Evolutionary conservation across 352 stramenopile species (phyloP).

Genomic region (Blastocystis sp.): DNA sequence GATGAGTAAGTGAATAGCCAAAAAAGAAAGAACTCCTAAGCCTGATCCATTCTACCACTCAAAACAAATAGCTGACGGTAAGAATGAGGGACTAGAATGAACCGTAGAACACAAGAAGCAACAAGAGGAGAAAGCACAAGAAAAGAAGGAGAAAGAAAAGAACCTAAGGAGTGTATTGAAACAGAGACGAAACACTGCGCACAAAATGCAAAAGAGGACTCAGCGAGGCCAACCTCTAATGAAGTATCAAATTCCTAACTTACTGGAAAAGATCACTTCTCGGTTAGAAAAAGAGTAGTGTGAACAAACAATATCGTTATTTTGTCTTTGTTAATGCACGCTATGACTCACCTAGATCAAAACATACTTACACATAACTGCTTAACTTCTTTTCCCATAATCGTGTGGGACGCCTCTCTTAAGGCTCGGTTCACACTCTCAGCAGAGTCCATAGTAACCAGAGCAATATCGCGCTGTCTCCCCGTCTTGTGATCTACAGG

Average conservation of each 20-base stretch:
- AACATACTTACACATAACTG: neutral
- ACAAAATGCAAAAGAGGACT: constrained; percentile 25
- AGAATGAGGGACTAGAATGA: neutral
- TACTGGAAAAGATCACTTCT: constrained; percentile 19
- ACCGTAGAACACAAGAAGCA: neutral
- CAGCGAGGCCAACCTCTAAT: constrained; percentile 11
- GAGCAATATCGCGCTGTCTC: constrained; percentile 12
- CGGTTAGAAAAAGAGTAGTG: neutral
- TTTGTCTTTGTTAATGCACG: neutral
- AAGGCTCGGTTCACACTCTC: constrained; percentile 8
- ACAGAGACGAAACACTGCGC: neutral
- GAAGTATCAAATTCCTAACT: constrained; percentile 55
- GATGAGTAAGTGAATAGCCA: neutral
- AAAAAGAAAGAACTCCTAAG: neutral
- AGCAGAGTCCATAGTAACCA: constrained; percentile 19
- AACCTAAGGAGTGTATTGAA: neutral
- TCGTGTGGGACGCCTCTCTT: neutral
- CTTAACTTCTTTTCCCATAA: constrained; percentile 37
- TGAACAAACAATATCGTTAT: neutral
- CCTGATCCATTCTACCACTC: constrained; percentile 52
- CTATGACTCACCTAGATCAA: neutral
- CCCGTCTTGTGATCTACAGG: constrained; percentile 24
- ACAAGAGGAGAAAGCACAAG: neutral
- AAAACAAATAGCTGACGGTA: constrained; percentile 4
- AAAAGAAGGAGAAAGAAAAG: constrained; percentile 18